Evolutionary conservation across 306 rosid genomes (phyloP), one percentile per base, ranked within the genome.

Genomic region (Prunus davidiana): DNA sequence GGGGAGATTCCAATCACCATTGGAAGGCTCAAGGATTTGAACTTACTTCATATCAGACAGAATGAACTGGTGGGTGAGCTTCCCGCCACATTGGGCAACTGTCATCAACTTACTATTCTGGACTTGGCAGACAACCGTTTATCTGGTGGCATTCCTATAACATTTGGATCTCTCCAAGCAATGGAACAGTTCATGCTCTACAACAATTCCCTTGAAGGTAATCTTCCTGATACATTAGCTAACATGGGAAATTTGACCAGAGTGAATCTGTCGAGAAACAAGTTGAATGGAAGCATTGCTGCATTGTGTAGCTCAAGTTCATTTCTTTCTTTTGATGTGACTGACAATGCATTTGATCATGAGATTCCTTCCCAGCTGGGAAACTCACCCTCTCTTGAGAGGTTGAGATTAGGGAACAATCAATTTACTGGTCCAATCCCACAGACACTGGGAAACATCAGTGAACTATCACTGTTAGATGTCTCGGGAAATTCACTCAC

Each of bases 171-270:
- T 69, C 83, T 95, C 57, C 15, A 28, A 66, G 81, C 86, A 20
- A 65, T 95, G 82, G 86, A 92, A 77, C 84, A 86, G 86, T 82
- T 95, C 72, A 90, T 95, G 99, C 89, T 95, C 11, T 95, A 95
- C 86, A 95, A 95, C 89, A 95, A 95, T 51, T 88, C 99, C 12
- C 97, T 95, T 54, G 92, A 90, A 91, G 99, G 99, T 86, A 84
- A 78, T 80, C 93, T 92, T 55, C 97, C 99, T 82, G 83, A 62
- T 75, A 81, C 86, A 50, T 82, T 95, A 73, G 80, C 79, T 80
- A 67, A 80, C 71, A 62, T 89, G 72, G 75, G 81, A 64, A 95
- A 95, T 67, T 84, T 92, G 87, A 90, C 96, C 56, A 80, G 99
- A 78, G 88, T 95, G 79, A 95, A 95, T 81, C 86, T 95, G 28